phyloP scores from a whole-genome alignment of 2,329 filamentous ascomycete genomes.

The Beauveria sp. region DNA sequence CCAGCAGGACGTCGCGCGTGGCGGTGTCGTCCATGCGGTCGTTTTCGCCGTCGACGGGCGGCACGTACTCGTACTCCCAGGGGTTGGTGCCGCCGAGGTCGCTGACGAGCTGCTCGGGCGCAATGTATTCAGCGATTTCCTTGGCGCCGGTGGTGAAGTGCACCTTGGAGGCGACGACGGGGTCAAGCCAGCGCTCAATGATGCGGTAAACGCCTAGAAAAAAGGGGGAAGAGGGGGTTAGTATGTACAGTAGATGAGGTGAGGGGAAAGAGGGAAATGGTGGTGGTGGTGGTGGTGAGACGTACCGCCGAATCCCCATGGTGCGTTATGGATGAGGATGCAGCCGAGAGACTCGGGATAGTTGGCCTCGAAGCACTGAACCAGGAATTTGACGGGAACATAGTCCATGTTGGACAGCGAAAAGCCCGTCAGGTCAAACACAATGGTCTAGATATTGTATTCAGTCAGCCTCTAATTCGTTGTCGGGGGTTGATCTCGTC shows the following conservation, averaged over 20 bases:
- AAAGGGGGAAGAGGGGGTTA: conserved; percentile 5
- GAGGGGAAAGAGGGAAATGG: no score
- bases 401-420: conserved; percentile 92
- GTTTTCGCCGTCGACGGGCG: conserved; percentile 67
- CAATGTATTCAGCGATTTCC: conserved; percentile 67
- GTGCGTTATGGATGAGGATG: conserved; percentile 81
- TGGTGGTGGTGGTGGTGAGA: conserved; percentile 12
- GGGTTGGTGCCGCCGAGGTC: conserved; percentile 78
- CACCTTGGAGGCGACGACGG: conserved; percentile 84
- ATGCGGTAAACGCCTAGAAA: conserved; percentile 71
- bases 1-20: conserved; percentile 52
- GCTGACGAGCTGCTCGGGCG: conserved; percentile 57
- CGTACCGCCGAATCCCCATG: conserved; percentile 80
- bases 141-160: conserved; percentile 72
- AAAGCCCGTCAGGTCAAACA: conserved; percentile 83
- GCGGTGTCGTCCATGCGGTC: conserved; percentile 53
- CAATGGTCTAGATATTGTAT: background rate
- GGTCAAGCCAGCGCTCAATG: conserved; percentile 85
- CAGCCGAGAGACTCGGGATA: conserved; percentile 81
- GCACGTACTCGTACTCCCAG: conserved; percentile 70
- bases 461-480: no score
- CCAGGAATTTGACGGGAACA: conserved; percentile 88
- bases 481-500: no score
- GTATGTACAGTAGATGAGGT: conserved; percentile 8
- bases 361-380: conserved; percentile 92